These are phyloP conservation scores for Fermentozyma sake DNA, from an alignment of 1,139 yeast genomes.

Conservation along the genomic window DNA sequence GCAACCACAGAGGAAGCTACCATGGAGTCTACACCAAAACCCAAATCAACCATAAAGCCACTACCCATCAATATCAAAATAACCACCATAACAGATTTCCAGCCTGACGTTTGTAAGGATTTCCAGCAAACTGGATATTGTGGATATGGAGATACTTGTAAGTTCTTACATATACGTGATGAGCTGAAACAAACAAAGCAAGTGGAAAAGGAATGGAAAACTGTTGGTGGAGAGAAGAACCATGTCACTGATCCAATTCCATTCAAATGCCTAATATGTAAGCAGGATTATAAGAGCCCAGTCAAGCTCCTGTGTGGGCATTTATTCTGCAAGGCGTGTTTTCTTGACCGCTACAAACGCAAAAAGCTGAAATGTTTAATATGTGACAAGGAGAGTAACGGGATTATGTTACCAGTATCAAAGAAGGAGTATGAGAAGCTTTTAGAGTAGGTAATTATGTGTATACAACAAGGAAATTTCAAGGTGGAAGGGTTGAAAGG, in stretches of 20 bases:
- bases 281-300: conserved; percentile 51
- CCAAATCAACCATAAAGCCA: conserved; percentile 9
- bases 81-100: conserved; percentile 83
- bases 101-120: conserved; percentile 94
- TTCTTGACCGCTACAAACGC: conserved; percentile 44
- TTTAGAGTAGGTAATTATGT: conserved; percentile 1
- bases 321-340: conserved; percentile 63
- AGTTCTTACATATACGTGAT: conserved; percentile 85
- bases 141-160: conserved; percentile 98
- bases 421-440: conserved; percentile 8
- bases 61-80: conserved; percentile 54
- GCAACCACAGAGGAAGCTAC: neutral
- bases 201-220: conserved; percentile 70
- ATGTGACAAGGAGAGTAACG: conserved; percentile 57
- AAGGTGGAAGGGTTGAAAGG: too few species aligned
- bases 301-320: conserved; percentile 65
- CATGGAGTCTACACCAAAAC: conserved; percentile 2
- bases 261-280: conserved; percentile 63
- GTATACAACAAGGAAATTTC: too few species aligned
- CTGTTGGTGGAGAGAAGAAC: conserved; percentile 10
- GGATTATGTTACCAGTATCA: conserved; percentile 36
- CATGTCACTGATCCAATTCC: conserved; percentile 29
- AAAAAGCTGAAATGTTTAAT: conserved; percentile 48
- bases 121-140: conserved; percentile 89
- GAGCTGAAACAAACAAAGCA: conserved; percentile 77